Evolutionary conservation across 768 basidiomycete species (phyloP).

Genomic region (Gelatoporia subvermispora): DNA sequence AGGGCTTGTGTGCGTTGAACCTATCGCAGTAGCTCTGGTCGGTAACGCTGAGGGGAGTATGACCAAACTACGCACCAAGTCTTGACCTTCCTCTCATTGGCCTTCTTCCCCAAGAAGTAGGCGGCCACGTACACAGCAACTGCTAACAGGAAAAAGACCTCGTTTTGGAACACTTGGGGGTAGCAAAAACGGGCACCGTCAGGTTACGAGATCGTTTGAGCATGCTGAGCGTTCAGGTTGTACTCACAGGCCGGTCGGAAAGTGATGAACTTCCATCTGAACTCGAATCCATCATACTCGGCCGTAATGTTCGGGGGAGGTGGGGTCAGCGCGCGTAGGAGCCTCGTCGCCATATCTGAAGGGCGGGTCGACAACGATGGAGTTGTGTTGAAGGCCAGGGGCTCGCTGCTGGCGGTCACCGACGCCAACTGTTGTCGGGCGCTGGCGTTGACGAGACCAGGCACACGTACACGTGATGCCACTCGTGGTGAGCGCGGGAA

Average conservation of each 20-base stretch:
- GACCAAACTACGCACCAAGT: slow-evolving; percentile 48
- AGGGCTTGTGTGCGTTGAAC: slow-evolving; percentile 50
- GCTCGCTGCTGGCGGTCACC: too few relatives aligned
- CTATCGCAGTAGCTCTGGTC: slow-evolving; percentile 30
- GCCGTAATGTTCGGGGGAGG: slow-evolving; percentile 46
- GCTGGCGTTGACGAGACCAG: too few relatives aligned
- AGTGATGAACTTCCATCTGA: slow-evolving; percentile 66
- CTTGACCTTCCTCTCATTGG: slow-evolving; percentile 57
- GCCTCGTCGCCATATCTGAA: slow-evolving; percentile 10
- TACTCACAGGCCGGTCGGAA: slow-evolving; percentile 75
- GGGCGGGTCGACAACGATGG: too few relatives aligned
- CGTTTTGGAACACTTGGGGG: slow-evolving; percentile 62
- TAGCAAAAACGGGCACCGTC: not conserved
- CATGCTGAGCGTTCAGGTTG: too few relatives aligned
- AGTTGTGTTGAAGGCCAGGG: too few relatives aligned
- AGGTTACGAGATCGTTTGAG: too few relatives aligned
- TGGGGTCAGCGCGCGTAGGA: slow-evolving; percentile 30
- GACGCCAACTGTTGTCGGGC: too few relatives aligned
- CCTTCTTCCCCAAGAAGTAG: slow-evolving; percentile 54
- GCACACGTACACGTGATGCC: too few relatives aligned
- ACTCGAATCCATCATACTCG: slow-evolving; percentile 73
- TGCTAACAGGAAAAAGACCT: slow-evolving; percentile 50
- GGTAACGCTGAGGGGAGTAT: not conserved
- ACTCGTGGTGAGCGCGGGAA: too few relatives aligned
- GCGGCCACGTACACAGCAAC: slow-evolving; percentile 53